Evolutionary conservation across 306 rosid genomes (phyloP).

Genomic region (Dalbergia oliveri): DNA sequence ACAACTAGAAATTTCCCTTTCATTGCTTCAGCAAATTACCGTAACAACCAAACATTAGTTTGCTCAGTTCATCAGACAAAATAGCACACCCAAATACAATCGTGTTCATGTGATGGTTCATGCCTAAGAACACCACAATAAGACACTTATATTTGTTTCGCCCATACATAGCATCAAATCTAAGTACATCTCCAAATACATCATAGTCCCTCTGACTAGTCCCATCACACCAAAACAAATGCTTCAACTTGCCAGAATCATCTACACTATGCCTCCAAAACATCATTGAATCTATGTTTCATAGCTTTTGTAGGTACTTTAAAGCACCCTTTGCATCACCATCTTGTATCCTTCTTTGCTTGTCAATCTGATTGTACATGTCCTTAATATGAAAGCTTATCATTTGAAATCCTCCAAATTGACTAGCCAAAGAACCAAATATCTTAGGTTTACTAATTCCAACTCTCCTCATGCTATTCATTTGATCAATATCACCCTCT

Average conservation of each 20-base stretch:
- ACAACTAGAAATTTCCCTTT: neutral
- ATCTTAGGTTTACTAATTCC: neutral
- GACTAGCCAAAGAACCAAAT: neutral
- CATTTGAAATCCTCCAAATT: neutral
- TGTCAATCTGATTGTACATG: neutral
- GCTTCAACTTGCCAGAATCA: too few relatives aligned
- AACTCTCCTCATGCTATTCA: neutral
- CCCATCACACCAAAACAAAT: too few relatives aligned
- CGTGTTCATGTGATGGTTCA: too few relatives aligned
- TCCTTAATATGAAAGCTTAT: neutral
- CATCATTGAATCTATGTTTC: too few relatives aligned
- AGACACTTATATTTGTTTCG: too few relatives aligned
- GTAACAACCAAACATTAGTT: too few relatives aligned
- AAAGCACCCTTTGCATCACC: neutral
- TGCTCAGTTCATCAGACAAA: too few relatives aligned
- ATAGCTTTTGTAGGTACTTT: neutral
- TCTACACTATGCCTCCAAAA: neutral
- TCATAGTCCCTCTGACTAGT: too few relatives aligned
- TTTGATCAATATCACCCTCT: neutral
- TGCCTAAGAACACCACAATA: too few relatives aligned
- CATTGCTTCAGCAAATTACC: neutral
- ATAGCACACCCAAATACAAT: too few relatives aligned
- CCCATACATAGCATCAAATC: too few relatives aligned
- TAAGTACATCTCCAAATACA: too few relatives aligned
- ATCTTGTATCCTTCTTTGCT: neutral